Conservation (phyloP, 331 rosid species). For the Rosa hybrid region DNA sequence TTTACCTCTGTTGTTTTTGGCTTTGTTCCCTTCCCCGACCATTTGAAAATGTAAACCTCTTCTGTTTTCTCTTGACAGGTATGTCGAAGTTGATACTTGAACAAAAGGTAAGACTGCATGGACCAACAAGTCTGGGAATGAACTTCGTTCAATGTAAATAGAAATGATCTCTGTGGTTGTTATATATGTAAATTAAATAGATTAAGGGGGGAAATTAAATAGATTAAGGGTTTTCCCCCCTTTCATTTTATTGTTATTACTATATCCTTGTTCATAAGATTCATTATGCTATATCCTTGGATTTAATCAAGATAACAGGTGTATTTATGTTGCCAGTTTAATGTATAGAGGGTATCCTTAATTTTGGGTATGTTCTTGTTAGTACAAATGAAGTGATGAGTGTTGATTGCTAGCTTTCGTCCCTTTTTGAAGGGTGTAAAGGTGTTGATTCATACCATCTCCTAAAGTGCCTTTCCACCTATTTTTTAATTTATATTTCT, state of each 20-base stretch:
- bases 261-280: neutral
- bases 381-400: neutral
- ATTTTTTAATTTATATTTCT: neutral
- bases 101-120: constrained; percentile 1
- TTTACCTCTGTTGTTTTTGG: neutral
- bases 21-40: neutral
- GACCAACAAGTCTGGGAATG: constrained; percentile 23
- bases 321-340: neutral
- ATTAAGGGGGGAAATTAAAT: neutral
- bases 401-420: neutral
- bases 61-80: constrained; percentile 25
- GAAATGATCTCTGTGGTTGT: constrained; percentile 11
- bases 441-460: neutral
- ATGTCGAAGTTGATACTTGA: constrained; percentile 19
- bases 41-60: neutral
- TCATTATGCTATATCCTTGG: neutral
- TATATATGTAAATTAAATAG: constrained; percentile 16
- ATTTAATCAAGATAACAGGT: neutral
- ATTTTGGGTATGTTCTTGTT: neutral
- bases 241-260: neutral
- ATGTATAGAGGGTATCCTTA: neutral
- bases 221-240: no score
- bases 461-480: neutral
- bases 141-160: constrained; percentile 16
- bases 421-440: neutral